phyloP scores from a whole-genome alignment of 2,329 filamentous ascomycete genomes.

The Rutstroemia sp. region DNA sequence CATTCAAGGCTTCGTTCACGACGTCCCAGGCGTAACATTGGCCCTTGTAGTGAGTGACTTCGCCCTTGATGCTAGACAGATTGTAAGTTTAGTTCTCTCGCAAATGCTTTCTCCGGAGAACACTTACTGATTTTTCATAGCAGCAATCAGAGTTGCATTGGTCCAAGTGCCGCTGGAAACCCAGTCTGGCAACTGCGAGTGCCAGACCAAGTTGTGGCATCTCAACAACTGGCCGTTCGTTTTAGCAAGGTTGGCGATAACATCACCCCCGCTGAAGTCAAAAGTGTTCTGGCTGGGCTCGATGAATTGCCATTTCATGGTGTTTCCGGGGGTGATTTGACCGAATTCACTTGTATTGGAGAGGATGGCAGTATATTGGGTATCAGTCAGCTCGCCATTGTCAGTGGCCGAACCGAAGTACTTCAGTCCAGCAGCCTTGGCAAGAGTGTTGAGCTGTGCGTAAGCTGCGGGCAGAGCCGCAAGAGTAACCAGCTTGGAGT shows the following conservation, averaged over 20 bases:
- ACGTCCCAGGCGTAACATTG: constrained; percentile 60
- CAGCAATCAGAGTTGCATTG: constrained; percentile 45
- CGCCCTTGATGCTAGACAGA: constrained; percentile 40
- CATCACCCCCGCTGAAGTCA: constrained; percentile 50
- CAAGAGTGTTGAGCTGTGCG: constrained; percentile 32
- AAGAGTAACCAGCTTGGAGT: constrained; percentile 6
- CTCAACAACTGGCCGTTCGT: constrained; percentile 46
- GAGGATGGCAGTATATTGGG: constrained; percentile 47
- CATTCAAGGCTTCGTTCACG: constrained; percentile 56
- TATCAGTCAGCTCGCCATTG: constrained; percentile 39
- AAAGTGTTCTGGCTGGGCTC: constrained; percentile 51
- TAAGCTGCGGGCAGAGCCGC: constrained; percentile 10
- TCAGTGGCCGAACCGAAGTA: constrained; percentile 55
- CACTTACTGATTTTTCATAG: constrained; percentile 45
- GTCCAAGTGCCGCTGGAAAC: constrained; percentile 46
- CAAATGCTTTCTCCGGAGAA: no score
- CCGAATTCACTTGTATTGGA: constrained; percentile 52
- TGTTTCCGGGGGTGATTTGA: constrained; percentile 57
- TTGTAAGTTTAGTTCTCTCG: background rate
- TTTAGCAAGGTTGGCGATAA: constrained; percentile 40
- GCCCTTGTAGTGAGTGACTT: constrained; percentile 51
- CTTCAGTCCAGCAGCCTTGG: constrained; percentile 43
- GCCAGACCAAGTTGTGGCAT: constrained; percentile 52
- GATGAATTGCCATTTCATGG: constrained; percentile 55
- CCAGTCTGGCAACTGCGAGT: constrained; percentile 47